Percentiles rank a stretch among this genome's conserved stretches.
Evolutionary conservation across 2,329 filamentous ascomycete genomes (phyloP).

Genomic region (Colletotrichum godetiae): DNA sequence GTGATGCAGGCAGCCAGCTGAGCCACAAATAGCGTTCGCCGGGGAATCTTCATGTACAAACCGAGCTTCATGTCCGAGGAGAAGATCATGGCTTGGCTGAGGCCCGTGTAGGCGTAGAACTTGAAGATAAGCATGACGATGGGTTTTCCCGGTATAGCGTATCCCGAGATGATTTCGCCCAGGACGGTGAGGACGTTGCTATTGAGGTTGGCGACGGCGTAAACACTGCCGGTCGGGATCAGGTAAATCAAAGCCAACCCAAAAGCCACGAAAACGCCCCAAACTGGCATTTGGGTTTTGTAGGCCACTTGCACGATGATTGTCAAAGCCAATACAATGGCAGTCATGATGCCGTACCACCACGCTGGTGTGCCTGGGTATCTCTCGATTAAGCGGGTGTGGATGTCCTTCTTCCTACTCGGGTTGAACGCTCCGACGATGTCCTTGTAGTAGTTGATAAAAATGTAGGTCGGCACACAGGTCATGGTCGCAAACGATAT

Average conservation of each 20-base stretch:
- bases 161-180: conserved; percentile 45
- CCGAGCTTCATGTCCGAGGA: conserved; percentile 63
- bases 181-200: conserved; percentile 53
- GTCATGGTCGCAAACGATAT: conserved; percentile 49
- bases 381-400: conserved; percentile 49
- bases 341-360: conserved; percentile 50
- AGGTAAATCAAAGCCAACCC: conserved; percentile 49
- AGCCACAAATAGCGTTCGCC: conserved; percentile 68
- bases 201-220: conserved; percentile 55
- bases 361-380: conserved; percentile 47
- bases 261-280: conserved; percentile 54
- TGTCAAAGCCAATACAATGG: conserved; percentile 46
- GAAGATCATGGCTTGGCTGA: conserved; percentile 50
- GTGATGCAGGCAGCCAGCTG: conserved; percentile 68
- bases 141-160: conserved; percentile 57
- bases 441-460: conserved; percentile 53
- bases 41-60: conserved; percentile 66
- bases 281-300: conserved; percentile 70
- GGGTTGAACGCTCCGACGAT: conserved; percentile 45
- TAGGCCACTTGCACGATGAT: conserved; percentile 58
- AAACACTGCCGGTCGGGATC: conserved; percentile 65
- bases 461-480: conserved; percentile 51
- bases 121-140: conserved; percentile 54
- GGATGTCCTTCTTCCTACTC: conserved; percentile 36
- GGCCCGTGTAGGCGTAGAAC: conserved; percentile 48